These are phyloP conservation scores for Fonsecaea monophora DNA, from an alignment of 2,329 filamentous ascomycete species.

Conservation along the genomic window DNA sequence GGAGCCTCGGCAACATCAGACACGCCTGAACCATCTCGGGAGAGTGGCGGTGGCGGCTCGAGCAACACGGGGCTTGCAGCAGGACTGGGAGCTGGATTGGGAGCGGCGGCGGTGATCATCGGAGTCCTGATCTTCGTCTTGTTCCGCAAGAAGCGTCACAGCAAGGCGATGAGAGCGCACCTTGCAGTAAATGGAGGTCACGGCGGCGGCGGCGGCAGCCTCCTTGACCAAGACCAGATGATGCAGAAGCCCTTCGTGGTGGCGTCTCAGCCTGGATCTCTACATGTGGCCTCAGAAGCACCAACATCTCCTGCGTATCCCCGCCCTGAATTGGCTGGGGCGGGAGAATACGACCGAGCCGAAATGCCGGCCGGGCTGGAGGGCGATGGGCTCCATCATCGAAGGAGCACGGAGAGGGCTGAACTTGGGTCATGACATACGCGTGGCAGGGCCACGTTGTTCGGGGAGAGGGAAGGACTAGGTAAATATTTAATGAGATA, in stretches of 20 bases:
- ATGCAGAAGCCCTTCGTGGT: background rate
- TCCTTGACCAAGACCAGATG: background rate
- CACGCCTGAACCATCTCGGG: constrained; percentile 3
- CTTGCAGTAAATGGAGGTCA: too few relatives aligned
- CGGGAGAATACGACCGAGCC: constrained; percentile 14
- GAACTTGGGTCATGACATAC: background rate
- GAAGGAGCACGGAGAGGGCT: background rate
- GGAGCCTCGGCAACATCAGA: constrained; percentile 11
- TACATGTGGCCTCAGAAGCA: background rate
- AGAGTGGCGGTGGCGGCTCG: constrained; percentile 1
- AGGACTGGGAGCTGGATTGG: constrained; percentile 23
- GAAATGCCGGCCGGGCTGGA: constrained; percentile 6
- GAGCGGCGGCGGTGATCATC: constrained; percentile 24
- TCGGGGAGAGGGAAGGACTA: background rate
- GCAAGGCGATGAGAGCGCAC: background rate
- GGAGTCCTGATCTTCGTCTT: constrained; percentile 24
- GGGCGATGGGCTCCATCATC: background rate
- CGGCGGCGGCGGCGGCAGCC: background rate
- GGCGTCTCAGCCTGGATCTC: background rate
- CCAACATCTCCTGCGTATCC: background rate
- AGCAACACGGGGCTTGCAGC: constrained; percentile 28
- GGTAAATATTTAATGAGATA: background rate
- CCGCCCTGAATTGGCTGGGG: constrained; percentile 21
- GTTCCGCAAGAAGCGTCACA: constrained; percentile 16
- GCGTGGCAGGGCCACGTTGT: background rate